phyloP scores from a whole-genome alignment of 2,329 filamentous ascomycete species.

The Plectosphaerella cucumerina region DNA sequence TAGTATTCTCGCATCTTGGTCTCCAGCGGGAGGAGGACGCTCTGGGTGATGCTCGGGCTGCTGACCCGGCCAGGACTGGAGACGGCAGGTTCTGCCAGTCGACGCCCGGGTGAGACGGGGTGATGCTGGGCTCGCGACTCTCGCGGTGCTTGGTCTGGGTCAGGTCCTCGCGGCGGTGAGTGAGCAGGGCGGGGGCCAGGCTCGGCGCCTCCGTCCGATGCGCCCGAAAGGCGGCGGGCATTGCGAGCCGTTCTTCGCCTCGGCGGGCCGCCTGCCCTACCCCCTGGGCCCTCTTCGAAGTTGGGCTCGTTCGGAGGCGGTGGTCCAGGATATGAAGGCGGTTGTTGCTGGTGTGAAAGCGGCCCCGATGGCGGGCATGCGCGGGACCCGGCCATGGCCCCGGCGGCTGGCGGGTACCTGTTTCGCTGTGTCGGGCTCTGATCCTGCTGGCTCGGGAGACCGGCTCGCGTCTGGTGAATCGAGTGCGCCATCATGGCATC shows the following conservation, averaged over 20 bases:
- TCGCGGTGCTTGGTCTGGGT: background rate
- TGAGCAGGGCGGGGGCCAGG: background rate
- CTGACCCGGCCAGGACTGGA: slow-evolving; percentile 35
- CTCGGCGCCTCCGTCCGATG: background rate
- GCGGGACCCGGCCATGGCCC: slow-evolving; percentile 2
- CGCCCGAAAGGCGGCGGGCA: slow-evolving; percentile 9
- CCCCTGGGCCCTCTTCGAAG: too few relatives aligned
- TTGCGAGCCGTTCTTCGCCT: slow-evolving; percentile 9
- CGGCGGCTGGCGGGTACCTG: slow-evolving; percentile 3
- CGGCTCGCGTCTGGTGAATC: slow-evolving; percentile 8
- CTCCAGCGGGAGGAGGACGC: slow-evolving; percentile 39
- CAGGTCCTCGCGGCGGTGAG: slow-evolving; percentile 4
- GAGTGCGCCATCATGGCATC: slow-evolving; percentile 11
- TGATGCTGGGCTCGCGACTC: slow-evolving; percentile 9
- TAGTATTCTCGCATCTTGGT: slow-evolving; percentile 40
- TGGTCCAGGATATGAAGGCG: slow-evolving; percentile 7
- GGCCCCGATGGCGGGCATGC: slow-evolving; percentile 6
- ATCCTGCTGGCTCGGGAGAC: slow-evolving; percentile 3
- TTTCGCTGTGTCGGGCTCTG: slow-evolving; percentile 7
- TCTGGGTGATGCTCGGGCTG: slow-evolving; percentile 36
- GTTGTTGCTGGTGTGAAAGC: slow-evolving; percentile 6
- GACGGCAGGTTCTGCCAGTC: slow-evolving; percentile 10
- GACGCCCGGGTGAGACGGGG: slow-evolving; percentile 3
- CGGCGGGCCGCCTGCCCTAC: background rate
- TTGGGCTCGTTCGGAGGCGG: background rate